Evolutionary conservation across 352 stramenopile genomes (phyloP), one percentile per base, ranked within the genome.

Genomic region (Blastocystis sp.): DNA sequence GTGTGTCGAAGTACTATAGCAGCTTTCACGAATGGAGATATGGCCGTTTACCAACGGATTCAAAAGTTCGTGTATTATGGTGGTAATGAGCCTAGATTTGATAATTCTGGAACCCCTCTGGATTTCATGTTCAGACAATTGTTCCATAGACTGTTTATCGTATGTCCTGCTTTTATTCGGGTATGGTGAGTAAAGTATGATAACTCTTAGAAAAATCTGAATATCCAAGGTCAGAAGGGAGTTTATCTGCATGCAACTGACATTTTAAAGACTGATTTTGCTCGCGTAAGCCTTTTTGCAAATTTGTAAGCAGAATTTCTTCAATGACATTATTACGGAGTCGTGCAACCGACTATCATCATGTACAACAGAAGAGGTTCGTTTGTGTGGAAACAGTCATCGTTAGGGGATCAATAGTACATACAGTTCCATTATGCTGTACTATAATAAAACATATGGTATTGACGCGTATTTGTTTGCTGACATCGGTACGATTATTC

Each of bases 51-150:
- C 39, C 50, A 66, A n/a, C 50, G 73, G 20, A 84, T 84, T 84
- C 73, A 84, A 26, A 84, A 66, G 73, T 84, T 8, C 9, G 23
- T 4, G n/a, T 68, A 23, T 11, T 23, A 29, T 64, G 23, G 7
- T 3, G 73, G 11, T 8, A 56, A 55, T 5, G 50, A 18, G 20
- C 20, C 3, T 66, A 84, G 73, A 69, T 84, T 84, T 45, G 73
- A 84, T 23, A 56, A 56, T 68, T 84, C 73, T 37, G 53, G 37
- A 11, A 69, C 73, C 11, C 73, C 73, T 11, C 41, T 84, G 73
- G 43, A 64, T 39, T 84, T 84, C 68, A 84, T 84, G 73, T 84
- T 84, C 50, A 50, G 73, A 66, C 73, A 84, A 43, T 20, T 84
- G 23, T 84, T 84, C 53, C 29, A 84, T 37, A 50, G 73, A 6